Base-by-base conservation (phyloP, 257 asterid genomes). In the Gynochthodes officinalis region DNA sequence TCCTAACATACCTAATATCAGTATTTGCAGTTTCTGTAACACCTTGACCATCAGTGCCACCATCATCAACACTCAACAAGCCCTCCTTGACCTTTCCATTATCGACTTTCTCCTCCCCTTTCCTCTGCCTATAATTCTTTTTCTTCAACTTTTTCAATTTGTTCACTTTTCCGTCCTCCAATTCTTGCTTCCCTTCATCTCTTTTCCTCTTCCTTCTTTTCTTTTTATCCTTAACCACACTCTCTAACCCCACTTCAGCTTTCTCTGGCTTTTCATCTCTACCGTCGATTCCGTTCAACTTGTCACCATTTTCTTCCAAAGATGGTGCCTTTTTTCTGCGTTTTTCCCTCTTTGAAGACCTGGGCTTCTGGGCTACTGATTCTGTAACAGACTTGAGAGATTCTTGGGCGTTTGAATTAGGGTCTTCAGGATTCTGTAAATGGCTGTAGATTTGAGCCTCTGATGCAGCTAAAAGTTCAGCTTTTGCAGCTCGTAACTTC, bases 401-500 rank as follows among this genome's bases (percentile, higher is more conserved):
- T 33, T 75, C 55, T 58, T 77, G 78, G 66, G 76, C 63, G 64
- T 75, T 61, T 16, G 72, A 58, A 72, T 35, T 39, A 39, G 73
- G 75, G 70, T 61, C n/a, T 71, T 73, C 73, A 15, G 75, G 48
- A 60, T 54, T 73, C 59, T 79, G 33, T 79, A 75, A 43, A 30
- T 70, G 61, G 69, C 35, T 66, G 28, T 60, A 23, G 58, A 63
- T 73, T 71, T 71, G 78, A 77, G 81, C 79, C 63, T 84, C 85
- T 3, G 88, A 79, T 50, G 74, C 84, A 48, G 81, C 79, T n/a
- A 84, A 68, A 67, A 79, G n/a, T 61, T 82, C 86, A 54, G 89
- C 84, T 78, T 83, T 94, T 35, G 84, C 87, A 64, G 90, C 92
- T 80, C 96, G 78, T 49, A 89, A 64, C 87, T 83, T 87, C 75